Conservation (phyloP, 225 moss, liverwort and hornwort species). For the Polytrichum commune region DNA sequence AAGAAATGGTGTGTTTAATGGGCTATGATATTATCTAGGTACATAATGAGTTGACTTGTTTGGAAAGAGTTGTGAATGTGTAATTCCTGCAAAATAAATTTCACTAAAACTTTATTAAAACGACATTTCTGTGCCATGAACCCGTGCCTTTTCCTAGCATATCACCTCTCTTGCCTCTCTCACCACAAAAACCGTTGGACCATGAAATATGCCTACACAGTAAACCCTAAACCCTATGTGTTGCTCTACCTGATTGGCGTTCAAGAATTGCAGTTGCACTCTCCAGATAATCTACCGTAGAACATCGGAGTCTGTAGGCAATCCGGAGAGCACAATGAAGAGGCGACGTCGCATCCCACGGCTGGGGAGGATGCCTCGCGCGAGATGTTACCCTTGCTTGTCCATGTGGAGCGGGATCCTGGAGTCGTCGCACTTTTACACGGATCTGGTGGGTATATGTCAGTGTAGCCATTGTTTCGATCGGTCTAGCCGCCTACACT, state of each 20-base stretch:
- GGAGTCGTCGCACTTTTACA: slow-evolving; percentile 13
- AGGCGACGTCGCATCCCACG: background rate
- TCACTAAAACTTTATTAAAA: no score
- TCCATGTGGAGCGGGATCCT: slow-evolving; percentile 2
- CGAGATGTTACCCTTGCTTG: slow-evolving; percentile 7
- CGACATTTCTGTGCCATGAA: no score
- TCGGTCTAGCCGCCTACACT: background rate
- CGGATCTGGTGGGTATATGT: slow-evolving; percentile 7
- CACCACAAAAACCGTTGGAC: no score
- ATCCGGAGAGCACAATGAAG: slow-evolving; percentile 5
- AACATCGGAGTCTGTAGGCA: background rate
- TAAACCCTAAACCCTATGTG: no score
- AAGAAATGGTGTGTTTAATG: no score
- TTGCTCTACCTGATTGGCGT: background rate
- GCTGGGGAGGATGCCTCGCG: background rate
- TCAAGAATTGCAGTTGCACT: background rate
- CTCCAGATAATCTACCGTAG: background rate
- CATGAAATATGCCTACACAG: no score
- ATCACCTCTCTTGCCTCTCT: no score
- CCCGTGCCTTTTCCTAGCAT: no score
- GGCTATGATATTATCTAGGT: no score
- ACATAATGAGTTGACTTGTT: no score
- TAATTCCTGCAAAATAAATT: no score
- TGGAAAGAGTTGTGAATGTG: no score
- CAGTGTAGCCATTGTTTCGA: background rate